These are phyloP conservation scores for Globisporangium parvum DNA, from an alignment of 352 stramenopile species.

Conservation along the genomic window DNA sequence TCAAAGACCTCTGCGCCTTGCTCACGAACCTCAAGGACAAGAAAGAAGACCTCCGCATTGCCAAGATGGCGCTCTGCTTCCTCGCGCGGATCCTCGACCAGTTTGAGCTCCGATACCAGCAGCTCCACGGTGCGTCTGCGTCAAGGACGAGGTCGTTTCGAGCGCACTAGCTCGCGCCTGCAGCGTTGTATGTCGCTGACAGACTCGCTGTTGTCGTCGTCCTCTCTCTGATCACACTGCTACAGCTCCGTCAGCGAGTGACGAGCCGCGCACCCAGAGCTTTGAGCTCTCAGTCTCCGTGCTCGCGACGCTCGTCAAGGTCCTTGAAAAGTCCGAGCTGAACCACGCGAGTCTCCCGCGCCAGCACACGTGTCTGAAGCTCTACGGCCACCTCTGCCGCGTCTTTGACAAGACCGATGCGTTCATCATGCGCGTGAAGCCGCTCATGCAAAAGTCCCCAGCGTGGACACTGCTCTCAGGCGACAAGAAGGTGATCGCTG, in stretches of 20 bases:
- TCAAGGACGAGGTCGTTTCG: not conserved
- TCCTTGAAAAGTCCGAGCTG: slow-evolving; percentile 46
- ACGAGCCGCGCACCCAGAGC: slow-evolving; percentile 29
- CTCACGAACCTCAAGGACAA: slow-evolving; percentile 75
- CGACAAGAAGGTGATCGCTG: slow-evolving; percentile 42
- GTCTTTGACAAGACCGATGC: slow-evolving; percentile 43
- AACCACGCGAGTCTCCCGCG: slow-evolving; percentile 38
- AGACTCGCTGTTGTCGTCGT: not conserved
- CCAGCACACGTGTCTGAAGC: slow-evolving; percentile 42
- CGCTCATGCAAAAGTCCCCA: slow-evolving; percentile 48
- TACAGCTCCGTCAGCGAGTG: not conserved
- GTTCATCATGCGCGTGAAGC: slow-evolving; percentile 28
- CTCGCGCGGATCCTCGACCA: slow-evolving; percentile 57
- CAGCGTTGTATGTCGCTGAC: not conserved
- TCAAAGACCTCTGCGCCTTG: slow-evolving; percentile 56
- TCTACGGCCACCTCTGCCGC: slow-evolving; percentile 55
- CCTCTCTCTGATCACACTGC: not conserved
- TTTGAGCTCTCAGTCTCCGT: slow-evolving; percentile 40
- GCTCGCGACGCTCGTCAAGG: slow-evolving; percentile 35
- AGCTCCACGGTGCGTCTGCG: not conserved
- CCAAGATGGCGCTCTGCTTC: slow-evolving; percentile 52
- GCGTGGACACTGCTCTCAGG: slow-evolving; percentile 32
- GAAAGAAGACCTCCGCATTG: slow-evolving; percentile 73
- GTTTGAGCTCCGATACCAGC: slow-evolving; percentile 39
- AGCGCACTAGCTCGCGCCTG: not conserved